Conservation (phyloP, 1,139 yeast species). For the Lodderomyces theae region DNA sequence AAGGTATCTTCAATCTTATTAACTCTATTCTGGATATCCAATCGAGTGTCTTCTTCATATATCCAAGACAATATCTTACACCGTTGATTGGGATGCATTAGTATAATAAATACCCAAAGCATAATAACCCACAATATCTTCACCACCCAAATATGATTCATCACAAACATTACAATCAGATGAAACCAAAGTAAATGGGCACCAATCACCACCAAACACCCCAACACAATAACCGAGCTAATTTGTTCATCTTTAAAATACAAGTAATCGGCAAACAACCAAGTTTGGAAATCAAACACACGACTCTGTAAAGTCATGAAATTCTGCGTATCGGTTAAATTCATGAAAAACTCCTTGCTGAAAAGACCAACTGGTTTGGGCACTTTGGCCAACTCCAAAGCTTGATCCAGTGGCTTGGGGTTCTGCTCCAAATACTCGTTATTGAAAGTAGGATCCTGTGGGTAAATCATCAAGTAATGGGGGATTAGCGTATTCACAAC, state of each 20-base stretch:
- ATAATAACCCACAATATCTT: constrained; percentile 34
- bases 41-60: constrained; percentile 61
- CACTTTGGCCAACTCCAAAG: constrained; percentile 43
- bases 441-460: constrained; percentile 30
- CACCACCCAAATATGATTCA: constrained; percentile 21
- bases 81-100: constrained; percentile 56
- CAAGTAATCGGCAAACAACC: constrained; percentile 54
- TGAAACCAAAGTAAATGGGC: constrained; percentile 34
- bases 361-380: constrained; percentile 81
- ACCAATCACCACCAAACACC: constrained; percentile 22
- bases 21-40: constrained; percentile 43
- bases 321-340: constrained; percentile 82
- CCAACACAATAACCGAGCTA: constrained; percentile 53
- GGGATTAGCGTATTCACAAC: constrained; percentile 65
- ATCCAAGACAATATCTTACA: constrained; percentile 42
- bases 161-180: constrained; percentile 27
- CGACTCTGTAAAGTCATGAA: constrained; percentile 68
- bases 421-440: constrained; percentile 30
- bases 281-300: constrained; percentile 57
- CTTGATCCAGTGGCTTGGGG: constrained; percentile 57
- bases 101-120: constrained; percentile 52
- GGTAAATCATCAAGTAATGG: constrained; percentile 51
- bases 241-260: constrained; percentile 64
- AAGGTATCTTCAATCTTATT: constrained; percentile 44
- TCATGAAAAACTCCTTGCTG: constrained; percentile 73